Base-by-base conservation (phyloP, 2,329 filamentous ascomycete species). In the Trichoderma sp. region DNA sequence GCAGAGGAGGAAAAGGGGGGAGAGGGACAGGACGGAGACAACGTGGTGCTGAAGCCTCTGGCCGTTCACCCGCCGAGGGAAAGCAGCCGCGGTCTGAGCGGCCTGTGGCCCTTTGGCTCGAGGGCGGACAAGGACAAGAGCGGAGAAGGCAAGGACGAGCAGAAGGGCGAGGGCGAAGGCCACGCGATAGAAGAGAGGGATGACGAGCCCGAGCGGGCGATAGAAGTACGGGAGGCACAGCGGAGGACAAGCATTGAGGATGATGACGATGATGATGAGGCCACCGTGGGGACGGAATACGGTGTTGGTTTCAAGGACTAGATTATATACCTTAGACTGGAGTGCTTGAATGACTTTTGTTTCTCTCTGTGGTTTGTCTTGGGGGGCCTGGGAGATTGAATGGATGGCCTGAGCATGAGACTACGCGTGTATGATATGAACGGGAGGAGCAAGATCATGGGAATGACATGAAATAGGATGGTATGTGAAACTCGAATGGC, bases 201-300 rank as follows among this genome's bases (percentile, higher is more conserved):
- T 17, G 78, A 82, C 59, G 59, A 62, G 59, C 59, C 59, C 24
- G 59, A 62, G 41, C 75, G 78, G 7, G 81, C 83, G 0, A 78
- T 84, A 6, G 81, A 84, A 70, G 83, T 83, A 7, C 79, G 77
- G 70, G 83, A 86, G 72, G 85, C 85, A 2, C 79, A 78, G 69
- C 76, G 80, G 62, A 76, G 85, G 69, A 86, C 83, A 43, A 87
- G 83, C 72, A 85, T 87, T 57, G 85, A 87, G 73, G 85, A 86
- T 63, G 81, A 83, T 7, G 84, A 87, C 64, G 84, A 83, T 44
- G 84, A 87, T 64, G 84, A 83, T 44, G 82, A 83, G 14, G 81
- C 52, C 9, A 84, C 83, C 45, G 82, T 83, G 12, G 81, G 48
- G 28, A 45, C 64, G 19, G 51, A 66, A 57, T 51, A 45, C 55